A percentile compares a stretch with the other conserved stretches of the same genome.
Conservation (phyloP, 768 basidiomycete genomes). For the Macrolepiota albuminosa region DNA sequence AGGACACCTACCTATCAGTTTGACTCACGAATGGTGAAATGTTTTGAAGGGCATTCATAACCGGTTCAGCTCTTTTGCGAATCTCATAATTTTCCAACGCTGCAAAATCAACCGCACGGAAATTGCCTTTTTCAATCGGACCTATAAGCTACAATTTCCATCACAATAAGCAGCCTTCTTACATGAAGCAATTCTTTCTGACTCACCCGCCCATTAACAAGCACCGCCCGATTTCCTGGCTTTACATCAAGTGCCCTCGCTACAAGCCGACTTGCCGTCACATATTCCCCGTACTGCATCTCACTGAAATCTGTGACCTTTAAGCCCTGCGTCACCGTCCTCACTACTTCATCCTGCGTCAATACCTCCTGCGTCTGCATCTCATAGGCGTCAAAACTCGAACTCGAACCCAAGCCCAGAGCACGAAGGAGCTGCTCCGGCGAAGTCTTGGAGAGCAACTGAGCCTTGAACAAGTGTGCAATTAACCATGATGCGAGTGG, state of each 20-base stretch:
- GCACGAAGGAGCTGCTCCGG: slow-evolving; percentile 35
- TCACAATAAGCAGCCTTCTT: neutral
- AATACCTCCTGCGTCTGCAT: slow-evolving; percentile 32
- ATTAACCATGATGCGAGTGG: slow-evolving; percentile 40
- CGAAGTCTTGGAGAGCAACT: slow-evolving; percentile 32
- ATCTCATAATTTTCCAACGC: slow-evolving; percentile 73
- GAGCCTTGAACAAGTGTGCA: slow-evolving; percentile 41
- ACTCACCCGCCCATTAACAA: slow-evolving; percentile 9
- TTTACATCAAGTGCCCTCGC: slow-evolving; percentile 51
- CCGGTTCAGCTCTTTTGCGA: slow-evolving; percentile 61
- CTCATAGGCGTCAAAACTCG: slow-evolving; percentile 10
- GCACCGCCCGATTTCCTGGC: slow-evolving; percentile 50
- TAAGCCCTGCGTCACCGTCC: slow-evolving; percentile 30
- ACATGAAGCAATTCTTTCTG: neutral
- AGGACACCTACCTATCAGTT: slow-evolving; percentile 36
- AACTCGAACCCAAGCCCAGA: slow-evolving; percentile 32
- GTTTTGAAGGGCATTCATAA: slow-evolving; percentile 59
- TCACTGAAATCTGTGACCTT: slow-evolving; percentile 27
- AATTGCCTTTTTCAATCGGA: slow-evolving; percentile 55
- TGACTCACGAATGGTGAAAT: slow-evolving; percentile 36
- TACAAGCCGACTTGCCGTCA: slow-evolving; percentile 42
- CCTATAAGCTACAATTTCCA: slow-evolving; percentile 63
- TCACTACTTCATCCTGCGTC: slow-evolving; percentile 23
- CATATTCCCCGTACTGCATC: slow-evolving; percentile 35
- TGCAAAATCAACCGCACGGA: slow-evolving; percentile 67